These are phyloP conservation scores for Verticillium tricorpus DNA, from an alignment of 2,329 filamentous ascomycete genomes.

Conservation along the genomic window DNA sequence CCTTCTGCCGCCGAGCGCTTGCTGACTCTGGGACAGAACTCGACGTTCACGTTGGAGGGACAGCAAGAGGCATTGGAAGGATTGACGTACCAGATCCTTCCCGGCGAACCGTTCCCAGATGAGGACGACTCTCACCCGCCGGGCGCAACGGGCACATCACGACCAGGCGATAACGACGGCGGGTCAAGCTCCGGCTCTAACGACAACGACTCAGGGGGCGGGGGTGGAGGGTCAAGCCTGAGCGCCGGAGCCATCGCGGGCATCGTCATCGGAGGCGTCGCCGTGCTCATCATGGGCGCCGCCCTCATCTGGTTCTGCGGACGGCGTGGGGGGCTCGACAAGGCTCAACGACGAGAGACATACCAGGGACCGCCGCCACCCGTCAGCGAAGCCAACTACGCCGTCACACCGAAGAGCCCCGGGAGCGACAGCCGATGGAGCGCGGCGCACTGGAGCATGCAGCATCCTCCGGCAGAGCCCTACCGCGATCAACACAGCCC, in stretches of 20 bases:
- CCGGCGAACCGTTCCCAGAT: conserved; percentile 49
- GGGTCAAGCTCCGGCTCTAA: background rate
- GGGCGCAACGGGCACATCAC: background rate
- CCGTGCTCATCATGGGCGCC: conserved; percentile 36
- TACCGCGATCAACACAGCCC: conserved; percentile 1
- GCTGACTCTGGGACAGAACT: conserved; percentile 28
- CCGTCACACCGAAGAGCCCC: conserved; percentile 25
- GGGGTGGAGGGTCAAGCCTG: conserved; percentile 10
- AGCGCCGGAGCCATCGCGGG: conserved; percentile 52
- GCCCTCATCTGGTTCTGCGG: conserved; percentile 44
- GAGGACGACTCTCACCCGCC: conserved; percentile 29
- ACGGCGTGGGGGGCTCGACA: conserved; percentile 31
- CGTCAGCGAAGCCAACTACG: conserved; percentile 22
- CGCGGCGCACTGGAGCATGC: background rate
- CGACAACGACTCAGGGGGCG: background rate
- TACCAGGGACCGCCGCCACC: conserved; percentile 11
- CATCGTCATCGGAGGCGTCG: conserved; percentile 49
- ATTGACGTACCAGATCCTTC: conserved; percentile 48
- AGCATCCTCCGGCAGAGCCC: background rate
- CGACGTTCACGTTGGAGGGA: conserved; percentile 39
- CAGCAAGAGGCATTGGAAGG: conserved; percentile 44
- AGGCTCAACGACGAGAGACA: conserved; percentile 25
- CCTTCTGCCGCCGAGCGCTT: background rate
- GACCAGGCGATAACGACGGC: background rate
- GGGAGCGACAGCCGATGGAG: conserved; percentile 17